Conservation (phyloP, 306 rosid species). For the Casuarina glauca region DNA sequence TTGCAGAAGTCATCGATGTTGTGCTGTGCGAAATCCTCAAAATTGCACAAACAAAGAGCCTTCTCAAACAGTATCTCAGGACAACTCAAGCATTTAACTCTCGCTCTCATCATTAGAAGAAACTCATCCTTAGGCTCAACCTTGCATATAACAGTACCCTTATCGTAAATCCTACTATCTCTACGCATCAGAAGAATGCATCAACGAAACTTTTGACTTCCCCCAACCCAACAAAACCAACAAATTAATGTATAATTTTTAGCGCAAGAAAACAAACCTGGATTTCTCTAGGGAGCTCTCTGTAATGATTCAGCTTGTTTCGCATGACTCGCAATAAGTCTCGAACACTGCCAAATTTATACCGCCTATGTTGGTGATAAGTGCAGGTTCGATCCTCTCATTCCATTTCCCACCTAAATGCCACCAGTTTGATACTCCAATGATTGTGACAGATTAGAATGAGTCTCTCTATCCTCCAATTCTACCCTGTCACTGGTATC, state of each 20-base stretch:
- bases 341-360: conserved; percentile 72
- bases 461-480: conserved; percentile 57
- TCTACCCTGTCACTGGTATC: conserved; percentile 83
- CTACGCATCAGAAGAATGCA: background rate
- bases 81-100: no score
- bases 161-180: no score
- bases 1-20: no score
- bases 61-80: no score
- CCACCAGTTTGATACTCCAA: conserved; percentile 57
- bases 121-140: no score
- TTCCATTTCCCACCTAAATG: conserved; percentile 74
- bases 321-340: conserved; percentile 83
- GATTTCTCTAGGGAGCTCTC: conserved; percentile 76
- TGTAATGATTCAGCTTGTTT: conserved; percentile 75
- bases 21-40: no score
- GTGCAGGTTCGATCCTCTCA: conserved; percentile 64
- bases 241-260: background rate
- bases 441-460: conserved; percentile 50
- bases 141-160: no score
- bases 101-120: no score
- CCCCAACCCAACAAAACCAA: background rate
- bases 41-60: no score
- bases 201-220: background rate
- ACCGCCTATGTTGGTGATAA: conserved; percentile 69
- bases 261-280: conserved; percentile 54